Percentiles rank a stretch among this genome's conserved stretches.
These are phyloP conservation scores for Nannochloropsis gaditana DNA, from an alignment of 108 stramenopile species.

Conservation along the genomic window DNA sequence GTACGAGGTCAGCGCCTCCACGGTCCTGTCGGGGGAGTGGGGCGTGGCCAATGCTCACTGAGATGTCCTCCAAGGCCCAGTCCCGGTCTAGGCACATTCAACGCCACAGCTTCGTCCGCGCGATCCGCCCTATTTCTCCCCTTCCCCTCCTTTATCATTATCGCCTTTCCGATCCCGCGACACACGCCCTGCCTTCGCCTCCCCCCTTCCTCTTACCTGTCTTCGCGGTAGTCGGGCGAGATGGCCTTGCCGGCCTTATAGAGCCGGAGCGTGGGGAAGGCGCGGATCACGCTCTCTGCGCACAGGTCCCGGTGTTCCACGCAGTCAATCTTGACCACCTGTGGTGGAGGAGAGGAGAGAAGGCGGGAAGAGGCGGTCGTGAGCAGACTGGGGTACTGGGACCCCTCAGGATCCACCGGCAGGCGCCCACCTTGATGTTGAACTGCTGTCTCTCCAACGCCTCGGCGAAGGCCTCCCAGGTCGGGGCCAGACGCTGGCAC, in stretches of 20 bases:
- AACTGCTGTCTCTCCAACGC: slow-evolving; percentile 55
- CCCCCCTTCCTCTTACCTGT: not conserved
- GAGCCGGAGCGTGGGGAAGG: slow-evolving; percentile 82
- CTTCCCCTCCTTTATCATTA: too few species aligned
- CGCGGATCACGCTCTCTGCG: slow-evolving; percentile 66
- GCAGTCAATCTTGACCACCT: slow-evolving; percentile 66
- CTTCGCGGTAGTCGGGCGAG: slow-evolving; percentile 63
- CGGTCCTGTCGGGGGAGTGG: not conserved
- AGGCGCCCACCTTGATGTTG: slow-evolving; percentile 29
- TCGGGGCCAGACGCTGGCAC: slow-evolving; percentile 89
- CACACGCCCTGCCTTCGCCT: not conserved
- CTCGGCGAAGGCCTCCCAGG: slow-evolving; percentile 74
- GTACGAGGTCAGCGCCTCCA: not conserved
- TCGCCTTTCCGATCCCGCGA: too few species aligned
- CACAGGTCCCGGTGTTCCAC: slow-evolving; percentile 71
- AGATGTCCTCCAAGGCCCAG: too few species aligned
- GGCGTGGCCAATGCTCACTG: not conserved
- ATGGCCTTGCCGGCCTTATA: slow-evolving; percentile 56
- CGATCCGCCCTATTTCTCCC: too few species aligned
- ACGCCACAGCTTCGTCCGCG: too few species aligned
- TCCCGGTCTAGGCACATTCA: too few species aligned
- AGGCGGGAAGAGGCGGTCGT: not conserved
- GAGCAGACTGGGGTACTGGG: not conserved
- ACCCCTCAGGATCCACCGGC: not conserved
- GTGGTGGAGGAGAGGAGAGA: not conserved